phyloP scores from a whole-genome alignment of 2,329 filamentous ascomycete species.

The Venturia pyrina region DNA sequence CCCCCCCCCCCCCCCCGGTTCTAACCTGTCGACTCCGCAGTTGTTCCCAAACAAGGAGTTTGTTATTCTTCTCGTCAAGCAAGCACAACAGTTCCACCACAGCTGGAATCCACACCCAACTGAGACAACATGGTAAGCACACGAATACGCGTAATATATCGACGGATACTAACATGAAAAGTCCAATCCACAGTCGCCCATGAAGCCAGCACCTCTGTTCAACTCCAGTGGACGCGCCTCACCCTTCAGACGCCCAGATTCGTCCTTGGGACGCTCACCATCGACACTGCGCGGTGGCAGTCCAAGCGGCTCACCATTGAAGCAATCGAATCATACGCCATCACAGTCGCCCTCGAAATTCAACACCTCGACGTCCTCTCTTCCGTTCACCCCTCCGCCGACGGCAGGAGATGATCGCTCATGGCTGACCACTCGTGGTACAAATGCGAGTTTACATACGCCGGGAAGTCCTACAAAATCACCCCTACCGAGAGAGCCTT shows the following conservation, averaged over 20 bases:
- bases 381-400: not conserved
- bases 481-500: not conserved
- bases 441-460: not conserved
- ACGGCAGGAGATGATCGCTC: constrained; percentile 10
- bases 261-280: constrained; percentile 27
- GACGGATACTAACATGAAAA: not conserved
- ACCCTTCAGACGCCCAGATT: constrained; percentile 34
- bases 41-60: not conserved
- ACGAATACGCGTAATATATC: not conserved
- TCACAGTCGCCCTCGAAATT: constrained; percentile 16
- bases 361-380: constrained; percentile 10
- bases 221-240: constrained; percentile 35
- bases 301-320: constrained; percentile 13
- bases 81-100: not conserved
- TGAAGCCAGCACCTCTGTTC: constrained; percentile 32
- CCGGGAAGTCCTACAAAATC: constrained; percentile 13
- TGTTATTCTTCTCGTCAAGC: not conserved
- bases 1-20: not conserved
- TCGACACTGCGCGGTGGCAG: constrained; percentile 23
- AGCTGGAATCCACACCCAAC: not conserved
- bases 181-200: constrained; percentile 19
- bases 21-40: not conserved
- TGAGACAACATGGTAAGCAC: not conserved
- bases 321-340: constrained; percentile 12
- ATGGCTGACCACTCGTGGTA: constrained; percentile 8